These are phyloP conservation scores for Austropuccinia psidii DNA, from an alignment of 1,284 basidiomycete species.

Conservation along the genomic window DNA sequence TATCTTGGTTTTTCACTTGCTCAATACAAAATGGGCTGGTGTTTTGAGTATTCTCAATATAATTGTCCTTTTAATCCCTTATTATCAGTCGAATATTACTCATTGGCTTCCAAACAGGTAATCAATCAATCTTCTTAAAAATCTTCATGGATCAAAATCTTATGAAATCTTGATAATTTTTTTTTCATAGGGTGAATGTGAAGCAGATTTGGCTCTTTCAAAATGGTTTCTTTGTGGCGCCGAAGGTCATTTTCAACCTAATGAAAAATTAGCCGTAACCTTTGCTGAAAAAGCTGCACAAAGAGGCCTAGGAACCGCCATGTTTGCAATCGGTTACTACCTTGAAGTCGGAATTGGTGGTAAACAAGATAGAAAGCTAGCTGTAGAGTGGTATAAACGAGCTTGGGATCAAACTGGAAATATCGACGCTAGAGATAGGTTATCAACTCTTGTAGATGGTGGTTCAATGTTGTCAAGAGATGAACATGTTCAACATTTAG, in stretches of 20 bases:
- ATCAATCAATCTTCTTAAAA: not conserved
- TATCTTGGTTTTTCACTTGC: slow-evolving; percentile 79
- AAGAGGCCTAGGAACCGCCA: slow-evolving; percentile 69
- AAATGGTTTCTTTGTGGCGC: slow-evolving; percentile 93
- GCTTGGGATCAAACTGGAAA: slow-evolving; percentile 68
- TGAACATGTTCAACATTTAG: slow-evolving; percentile 71
- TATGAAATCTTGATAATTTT: not conserved
- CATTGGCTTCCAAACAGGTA: slow-evolving; percentile 62
- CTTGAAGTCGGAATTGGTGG: slow-evolving; percentile 59
- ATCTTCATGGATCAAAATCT: not conserved
- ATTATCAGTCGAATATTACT: slow-evolving; percentile 85
- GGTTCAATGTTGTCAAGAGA: slow-evolving; percentile 61
- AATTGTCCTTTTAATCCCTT: slow-evolving; percentile 82
- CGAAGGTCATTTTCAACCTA: slow-evolving; percentile 73
- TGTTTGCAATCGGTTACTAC: slow-evolving; percentile 94
- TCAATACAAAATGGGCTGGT: slow-evolving; percentile 85
- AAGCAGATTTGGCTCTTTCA: slow-evolving; percentile 89
- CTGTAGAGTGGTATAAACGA: slow-evolving; percentile 62
- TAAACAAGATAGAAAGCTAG: slow-evolving; percentile 58
- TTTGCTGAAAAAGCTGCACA: slow-evolving; percentile 86
- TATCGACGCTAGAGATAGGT: slow-evolving; percentile 66
- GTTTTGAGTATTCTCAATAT: slow-evolving; percentile 80
- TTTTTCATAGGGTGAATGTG: slow-evolving; percentile 58
- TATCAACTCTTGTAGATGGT: slow-evolving; percentile 60
- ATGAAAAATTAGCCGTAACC: slow-evolving; percentile 73